phyloP scores from a whole-genome alignment of 805 yeast genomes.

The Candida taoyuanica region DNA sequence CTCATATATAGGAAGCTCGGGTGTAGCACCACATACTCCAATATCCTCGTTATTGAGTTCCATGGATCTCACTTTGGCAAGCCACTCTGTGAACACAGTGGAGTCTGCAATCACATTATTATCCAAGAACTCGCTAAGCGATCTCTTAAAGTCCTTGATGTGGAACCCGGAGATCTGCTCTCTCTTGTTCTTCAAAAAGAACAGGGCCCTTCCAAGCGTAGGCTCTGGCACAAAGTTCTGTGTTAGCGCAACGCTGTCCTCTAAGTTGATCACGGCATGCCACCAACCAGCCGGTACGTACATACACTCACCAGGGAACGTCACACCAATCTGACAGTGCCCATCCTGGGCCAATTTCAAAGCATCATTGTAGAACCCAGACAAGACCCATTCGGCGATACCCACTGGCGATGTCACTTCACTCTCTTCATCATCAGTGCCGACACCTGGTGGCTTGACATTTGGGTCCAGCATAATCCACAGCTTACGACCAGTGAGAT shows the following conservation, averaged over 20 bases:
- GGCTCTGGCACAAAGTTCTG: constrained; percentile 79
- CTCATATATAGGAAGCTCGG: constrained; percentile 56
- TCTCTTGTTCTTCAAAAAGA: constrained; percentile 61
- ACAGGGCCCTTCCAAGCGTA: constrained; percentile 55
- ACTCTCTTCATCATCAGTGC: constrained; percentile 68
- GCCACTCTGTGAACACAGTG: constrained; percentile 27
- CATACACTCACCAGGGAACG: constrained; percentile 79
- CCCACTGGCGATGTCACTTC: constrained; percentile 93
- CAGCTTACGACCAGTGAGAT: constrained; percentile 66
- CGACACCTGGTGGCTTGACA: constrained; percentile 79
- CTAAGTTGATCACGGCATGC: constrained; percentile 88
- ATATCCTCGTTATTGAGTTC: constrained; percentile 51
- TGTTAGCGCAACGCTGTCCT: constrained; percentile 80
- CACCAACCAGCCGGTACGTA: constrained; percentile 97
- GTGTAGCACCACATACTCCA: constrained; percentile 44
- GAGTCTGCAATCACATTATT: constrained; percentile 15
- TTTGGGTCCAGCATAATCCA: constrained; percentile 89
- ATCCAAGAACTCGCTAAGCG: constrained; percentile 31
- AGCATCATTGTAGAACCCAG: constrained; percentile 75
- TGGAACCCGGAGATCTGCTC: constrained; percentile 81
- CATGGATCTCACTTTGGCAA: constrained; percentile 26
- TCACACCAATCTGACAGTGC: constrained; percentile 62
- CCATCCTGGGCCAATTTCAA: constrained; percentile 43
- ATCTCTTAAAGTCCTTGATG: constrained; percentile 43
- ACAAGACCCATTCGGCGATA: constrained; percentile 83